A percentile compares a stretch with the other conserved stretches of the same genome.
Evolutionary conservation across 1,284 basidiomycete genomes (phyloP).

Genomic region (Sanghuangporus weigelae): DNA sequence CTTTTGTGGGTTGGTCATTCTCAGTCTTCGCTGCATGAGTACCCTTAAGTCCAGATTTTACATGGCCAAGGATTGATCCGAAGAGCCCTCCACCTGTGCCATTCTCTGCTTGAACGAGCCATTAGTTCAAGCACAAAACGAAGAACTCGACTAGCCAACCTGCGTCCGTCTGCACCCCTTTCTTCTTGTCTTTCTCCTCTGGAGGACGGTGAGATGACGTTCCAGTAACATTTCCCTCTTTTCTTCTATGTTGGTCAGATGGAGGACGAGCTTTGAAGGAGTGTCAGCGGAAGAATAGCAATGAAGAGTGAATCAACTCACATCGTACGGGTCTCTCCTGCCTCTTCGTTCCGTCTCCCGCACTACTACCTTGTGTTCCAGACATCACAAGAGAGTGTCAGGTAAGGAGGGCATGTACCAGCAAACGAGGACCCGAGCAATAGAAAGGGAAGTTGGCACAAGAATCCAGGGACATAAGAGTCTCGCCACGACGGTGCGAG

Average conservation of each 20-base stretch:
- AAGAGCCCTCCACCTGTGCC: neutral
- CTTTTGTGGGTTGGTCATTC: neutral
- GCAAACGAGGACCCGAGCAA: neutral
- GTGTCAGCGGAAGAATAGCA: neutral
- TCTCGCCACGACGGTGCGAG: neutral
- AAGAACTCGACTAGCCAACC: neutral
- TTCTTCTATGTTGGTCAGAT: no score
- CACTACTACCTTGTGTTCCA: no score
- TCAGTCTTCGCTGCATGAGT: neutral
- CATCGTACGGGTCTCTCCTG: no score
- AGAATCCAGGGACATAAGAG: neutral
- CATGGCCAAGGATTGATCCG: neutral
- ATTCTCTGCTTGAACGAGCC: neutral
- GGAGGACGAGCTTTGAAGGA: neutral
- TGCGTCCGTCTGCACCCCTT: neutral
- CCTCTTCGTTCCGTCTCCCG: no score
- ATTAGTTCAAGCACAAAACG: neutral
- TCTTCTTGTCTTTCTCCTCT: neutral
- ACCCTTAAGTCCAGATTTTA: neutral
- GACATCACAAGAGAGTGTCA: neutral
- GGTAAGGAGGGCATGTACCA: neutral
- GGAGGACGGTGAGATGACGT: no score
- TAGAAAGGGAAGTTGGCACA: neutral
- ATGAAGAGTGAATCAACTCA: no score
- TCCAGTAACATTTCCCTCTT: neutral